Base-by-base conservation (phyloP, 1,284 basidiomycete species). In the Flammula alnicola region DNA sequence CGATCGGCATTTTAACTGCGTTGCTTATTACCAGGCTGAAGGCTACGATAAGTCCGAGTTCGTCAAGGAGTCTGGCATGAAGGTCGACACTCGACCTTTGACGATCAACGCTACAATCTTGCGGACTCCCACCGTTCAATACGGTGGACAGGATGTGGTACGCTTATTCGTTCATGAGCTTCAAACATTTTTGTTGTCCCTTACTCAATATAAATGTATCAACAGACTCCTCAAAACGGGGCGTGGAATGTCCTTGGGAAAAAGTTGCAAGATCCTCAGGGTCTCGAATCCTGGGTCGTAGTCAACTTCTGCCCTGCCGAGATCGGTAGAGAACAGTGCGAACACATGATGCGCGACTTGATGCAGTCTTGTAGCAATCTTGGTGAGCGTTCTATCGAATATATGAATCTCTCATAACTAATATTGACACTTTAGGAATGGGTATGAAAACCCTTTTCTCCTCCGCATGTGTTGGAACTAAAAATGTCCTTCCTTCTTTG, bases 211-310 rank as follows among this genome's bases (percentile, higher is more conserved):
- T 46, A 16, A 43, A 3, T 22, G 19, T 37, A 36, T 19, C 19
- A 57, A 59, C 38, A 41, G 23, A 47, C 52, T 0, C n/a, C n/a
- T n/a, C 27, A 17, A 5, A 51, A 57, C 32, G 67, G 67, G 0
- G 47, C 48, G 1, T 69, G 67, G 67, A 67, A 69, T 40, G 59
- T 62, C 4, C 20, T 63, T 2, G 26, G 51, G 3, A 48, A 62
- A 16, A 42, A 12, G 11, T 55, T 69, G 11, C 40, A 49, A 5
- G n/a, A 48, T 0, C 44, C 63, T 53, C 59, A 31, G 4, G 1
- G n/a, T 1, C 35, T 69, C 6, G 31, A 45, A 0, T 23, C 44
- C 2, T 69, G 66, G 73, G 68, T 56, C 9, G 59, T 70, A 2
- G 56, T 70, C 5, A 61, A 61, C 29, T 72, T 71, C 48, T 61